Conservation (phyloP, 495 filamentous ascomycete species). For the Collariella sp. region DNA sequence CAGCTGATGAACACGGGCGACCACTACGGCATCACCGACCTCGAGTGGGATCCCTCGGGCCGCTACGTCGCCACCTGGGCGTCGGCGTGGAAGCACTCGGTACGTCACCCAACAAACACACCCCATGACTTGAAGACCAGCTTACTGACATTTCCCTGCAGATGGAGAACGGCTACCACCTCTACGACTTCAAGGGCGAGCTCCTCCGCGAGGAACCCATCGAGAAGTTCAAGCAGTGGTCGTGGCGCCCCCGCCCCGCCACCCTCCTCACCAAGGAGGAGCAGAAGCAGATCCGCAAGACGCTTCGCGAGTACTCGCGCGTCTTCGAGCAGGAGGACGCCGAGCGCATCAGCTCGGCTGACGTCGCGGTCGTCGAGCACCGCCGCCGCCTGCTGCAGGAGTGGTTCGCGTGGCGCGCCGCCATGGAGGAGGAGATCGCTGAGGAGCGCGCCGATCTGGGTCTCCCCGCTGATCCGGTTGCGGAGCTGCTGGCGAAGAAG, state of each 20-base stretch:
- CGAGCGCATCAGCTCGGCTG: conserved; percentile 82
- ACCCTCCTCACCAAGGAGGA: conserved; percentile 87
- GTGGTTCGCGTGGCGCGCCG: conserved; percentile 78
- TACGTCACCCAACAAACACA: conserved; percentile 44
- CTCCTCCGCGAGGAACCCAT: conserved; percentile 84
- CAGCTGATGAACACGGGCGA: conserved; percentile 86
- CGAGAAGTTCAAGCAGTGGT: conserved; percentile 95
- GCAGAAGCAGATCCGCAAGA: conserved; percentile 96
- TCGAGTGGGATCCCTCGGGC: conserved; percentile 96
- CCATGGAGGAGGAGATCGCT: conserved; percentile 60
- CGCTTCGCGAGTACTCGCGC: conserved; percentile 90
- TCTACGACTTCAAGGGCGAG: conserved; percentile 91
- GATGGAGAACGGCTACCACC: conserved; percentile 98
- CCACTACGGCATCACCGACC: conserved; percentile 94
- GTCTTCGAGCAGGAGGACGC: conserved; percentile 92
- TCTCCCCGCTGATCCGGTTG: conserved; percentile 54
- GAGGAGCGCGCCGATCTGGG: conserved; percentile 64
- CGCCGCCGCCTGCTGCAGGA: conserved; percentile 77
- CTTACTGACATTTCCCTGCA: conserved; percentile 38
- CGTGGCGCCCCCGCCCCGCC: conserved; percentile 85
- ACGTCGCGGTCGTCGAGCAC: conserved; percentile 84
- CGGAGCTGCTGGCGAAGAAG: conserved; percentile 46
- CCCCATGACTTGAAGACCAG: neutral
- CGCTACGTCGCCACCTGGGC: conserved; percentile 89
- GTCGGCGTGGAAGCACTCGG: conserved; percentile 87